Evolutionary conservation across 2,329 filamentous ascomycete genomes (phyloP), one percentile per base, ranked within the genome.

Genomic region (Volutella citrinella): DNA sequence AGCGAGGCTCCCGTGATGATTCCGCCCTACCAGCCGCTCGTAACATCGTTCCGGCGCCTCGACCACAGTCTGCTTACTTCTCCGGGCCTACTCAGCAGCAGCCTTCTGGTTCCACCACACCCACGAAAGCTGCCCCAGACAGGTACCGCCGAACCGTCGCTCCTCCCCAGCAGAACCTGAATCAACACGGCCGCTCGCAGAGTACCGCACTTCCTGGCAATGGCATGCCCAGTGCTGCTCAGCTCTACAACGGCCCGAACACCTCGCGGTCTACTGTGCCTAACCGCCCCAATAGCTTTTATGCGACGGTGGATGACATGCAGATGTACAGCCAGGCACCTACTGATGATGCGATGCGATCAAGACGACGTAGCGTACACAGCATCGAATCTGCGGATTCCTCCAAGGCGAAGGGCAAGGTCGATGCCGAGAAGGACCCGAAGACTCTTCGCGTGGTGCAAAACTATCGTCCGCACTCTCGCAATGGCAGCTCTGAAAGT

Each of bases 331-430:
- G 70, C 37, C 69, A 72, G 35, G 59, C 69, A 17, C 58, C 65
- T n/a, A 62, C 76, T 13, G 87, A 91, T 18, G 74, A 84, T 21
- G 76, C 81, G 9, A 88, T 84, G 62, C 76, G 87, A 55, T 84
- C 89, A 62, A 76, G 89, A 50, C 80, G 89, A 55, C 80, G 89
- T 47, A 96, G 89, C 63, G 77, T 94, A 66, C 87, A 87, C 46
- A 83, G 79, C 13, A 61, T 75, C 40, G 72, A 78, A 16, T 44
- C 45, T 14, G 32, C 44, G 17, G 52, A 60, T 16, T 34, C 46
- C 12, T 32, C 42, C 11, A 46, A 51, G 21, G 28, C 44, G 16
- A 30, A 22, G 13, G 23, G 37, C 13, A 45, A 50, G 19, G 45
- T 48, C 19, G 56, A 56, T 27, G 34, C 33, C 31, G 51, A 52